Percentiles rank a stretch among this genome's conserved stretches.
phyloP scores from a whole-genome alignment of 2,329 filamentous ascomycete species.

The Neonectria magnoliae region DNA sequence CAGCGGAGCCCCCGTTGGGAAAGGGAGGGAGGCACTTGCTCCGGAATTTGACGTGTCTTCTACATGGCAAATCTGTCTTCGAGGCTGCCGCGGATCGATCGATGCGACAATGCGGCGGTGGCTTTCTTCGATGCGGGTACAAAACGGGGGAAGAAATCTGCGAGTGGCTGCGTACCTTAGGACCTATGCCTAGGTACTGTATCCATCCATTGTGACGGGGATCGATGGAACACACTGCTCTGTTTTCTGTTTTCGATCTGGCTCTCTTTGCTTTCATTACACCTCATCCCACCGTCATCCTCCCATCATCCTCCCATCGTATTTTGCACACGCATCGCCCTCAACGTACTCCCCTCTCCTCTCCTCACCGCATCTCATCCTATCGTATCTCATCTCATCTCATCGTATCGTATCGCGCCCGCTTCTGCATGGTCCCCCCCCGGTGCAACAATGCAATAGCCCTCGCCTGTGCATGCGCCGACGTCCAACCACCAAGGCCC shows the following conservation, averaged over 20 bases:
- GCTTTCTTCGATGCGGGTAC: neutral
- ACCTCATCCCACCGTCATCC: constrained; percentile 20
- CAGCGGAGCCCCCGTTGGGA: neutral
- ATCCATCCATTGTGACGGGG: constrained; percentile 5
- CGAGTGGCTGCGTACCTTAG: too few relatives aligned
- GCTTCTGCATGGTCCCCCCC: neutral
- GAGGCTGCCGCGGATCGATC: neutral
- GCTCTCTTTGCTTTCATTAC: constrained; percentile 30
- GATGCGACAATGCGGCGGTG: neutral
- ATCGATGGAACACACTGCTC: constrained; percentile 2
- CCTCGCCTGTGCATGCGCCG: neutral
- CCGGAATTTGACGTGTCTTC: too few relatives aligned
- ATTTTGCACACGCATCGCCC: constrained; percentile 2
- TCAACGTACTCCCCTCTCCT: neutral
- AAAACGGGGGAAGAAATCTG: too few relatives aligned
- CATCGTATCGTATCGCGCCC: constrained; percentile 5
- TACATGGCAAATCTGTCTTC: too few relatives aligned
- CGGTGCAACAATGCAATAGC: neutral
- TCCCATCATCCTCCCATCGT: constrained; percentile 2
- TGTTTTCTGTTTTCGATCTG: neutral
- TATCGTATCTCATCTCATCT: neutral
- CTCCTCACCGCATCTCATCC: neutral
- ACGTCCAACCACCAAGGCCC: neutral
- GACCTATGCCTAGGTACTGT: neutral
- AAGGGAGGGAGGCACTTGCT: neutral